Conservation (phyloP, 192 early-diverging fungal species). For the Linnemannia elongata region DNA sequence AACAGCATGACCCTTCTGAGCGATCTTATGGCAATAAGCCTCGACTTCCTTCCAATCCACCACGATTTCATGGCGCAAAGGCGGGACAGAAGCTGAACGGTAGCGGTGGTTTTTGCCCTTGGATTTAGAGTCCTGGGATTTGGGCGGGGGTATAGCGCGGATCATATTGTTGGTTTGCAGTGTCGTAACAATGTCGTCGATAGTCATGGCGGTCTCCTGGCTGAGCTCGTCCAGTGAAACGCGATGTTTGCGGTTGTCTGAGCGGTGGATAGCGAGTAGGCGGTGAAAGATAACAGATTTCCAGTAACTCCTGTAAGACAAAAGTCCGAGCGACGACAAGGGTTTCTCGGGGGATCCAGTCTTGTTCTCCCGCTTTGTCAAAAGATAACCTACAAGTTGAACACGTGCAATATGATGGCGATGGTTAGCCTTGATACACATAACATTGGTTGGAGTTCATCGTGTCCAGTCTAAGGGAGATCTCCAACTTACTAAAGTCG, state of each 20-base stretch:
- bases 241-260: constrained; percentile 32
- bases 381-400: constrained; percentile 73
- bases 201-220: constrained; percentile 77
- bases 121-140: constrained; percentile 35
- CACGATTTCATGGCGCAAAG: constrained; percentile 61
- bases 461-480: background rate
- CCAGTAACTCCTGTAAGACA: constrained; percentile 94
- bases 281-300: constrained; percentile 77
- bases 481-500: constrained; percentile 79
- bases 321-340: constrained; percentile 88
- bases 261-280: constrained; percentile 62
- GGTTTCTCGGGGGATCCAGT: constrained; percentile 93
- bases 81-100: constrained; percentile 30
- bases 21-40: constrained; percentile 61
- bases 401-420: background rate
- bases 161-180: constrained; percentile 72
- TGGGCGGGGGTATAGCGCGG: constrained; percentile 42
- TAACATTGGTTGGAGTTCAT: background rate
- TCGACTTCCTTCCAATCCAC: constrained; percentile 62
- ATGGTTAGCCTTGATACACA: background rate
- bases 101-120: constrained; percentile 34
- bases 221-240: constrained; percentile 71
- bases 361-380: constrained; percentile 81
- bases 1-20: constrained; percentile 64
- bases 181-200: constrained; percentile 86